Percentiles rank a stretch among this genome's conserved stretches.
Evolutionary conservation across 345 rosid genomes (phyloP).

Genomic region (Bruguiera gymnorhiza): DNA sequence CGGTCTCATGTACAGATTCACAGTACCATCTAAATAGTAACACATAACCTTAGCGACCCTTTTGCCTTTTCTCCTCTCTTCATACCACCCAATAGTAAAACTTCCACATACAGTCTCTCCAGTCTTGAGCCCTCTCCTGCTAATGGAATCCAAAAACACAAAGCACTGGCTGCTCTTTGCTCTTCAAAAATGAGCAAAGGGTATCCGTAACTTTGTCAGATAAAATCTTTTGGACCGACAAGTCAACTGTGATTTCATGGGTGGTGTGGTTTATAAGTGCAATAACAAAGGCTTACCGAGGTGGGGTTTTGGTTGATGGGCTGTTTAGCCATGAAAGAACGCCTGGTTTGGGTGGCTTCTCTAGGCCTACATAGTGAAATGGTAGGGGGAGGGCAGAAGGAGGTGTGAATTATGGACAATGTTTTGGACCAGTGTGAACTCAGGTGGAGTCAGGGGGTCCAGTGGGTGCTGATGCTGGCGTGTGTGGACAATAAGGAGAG

Average conservation of each 20-base stretch:
- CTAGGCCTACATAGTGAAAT: conserved; percentile 37
- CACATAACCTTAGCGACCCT: conserved; percentile 36
- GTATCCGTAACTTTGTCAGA: conserved; percentile 32
- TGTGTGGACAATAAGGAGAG: conserved; percentile 2
- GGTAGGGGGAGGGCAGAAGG: conserved; percentile 14
- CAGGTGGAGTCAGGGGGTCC: conserved; percentile 28
- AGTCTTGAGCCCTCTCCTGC: conserved; percentile 27
- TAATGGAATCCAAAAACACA: conserved; percentile 32
- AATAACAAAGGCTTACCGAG: conserved; percentile 35
- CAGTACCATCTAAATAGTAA: conserved; percentile 34
- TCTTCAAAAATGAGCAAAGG: conserved; percentile 31
- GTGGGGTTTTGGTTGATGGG: conserved; percentile 21
- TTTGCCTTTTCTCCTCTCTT: conserved; percentile 17
- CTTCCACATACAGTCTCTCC: conserved; percentile 27
- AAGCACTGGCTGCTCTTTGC: conserved; percentile 10
- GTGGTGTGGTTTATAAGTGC: conserved; percentile 29
- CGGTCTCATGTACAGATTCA: conserved; percentile 36
- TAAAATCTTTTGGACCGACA: background rate
- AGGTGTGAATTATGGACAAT: conserved; percentile 15
- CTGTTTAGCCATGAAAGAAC: conserved; percentile 30
- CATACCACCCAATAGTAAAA: conserved; percentile 34
- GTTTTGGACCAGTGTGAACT: conserved; percentile 19
- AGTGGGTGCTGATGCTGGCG: conserved; percentile 26
- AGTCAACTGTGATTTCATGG: conserved; percentile 32
- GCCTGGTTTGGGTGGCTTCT: conserved; percentile 32